These are phyloP conservation scores for Taphrina sp. DNA, from an alignment of 1,139 yeast genomes.

Conservation along the genomic window DNA sequence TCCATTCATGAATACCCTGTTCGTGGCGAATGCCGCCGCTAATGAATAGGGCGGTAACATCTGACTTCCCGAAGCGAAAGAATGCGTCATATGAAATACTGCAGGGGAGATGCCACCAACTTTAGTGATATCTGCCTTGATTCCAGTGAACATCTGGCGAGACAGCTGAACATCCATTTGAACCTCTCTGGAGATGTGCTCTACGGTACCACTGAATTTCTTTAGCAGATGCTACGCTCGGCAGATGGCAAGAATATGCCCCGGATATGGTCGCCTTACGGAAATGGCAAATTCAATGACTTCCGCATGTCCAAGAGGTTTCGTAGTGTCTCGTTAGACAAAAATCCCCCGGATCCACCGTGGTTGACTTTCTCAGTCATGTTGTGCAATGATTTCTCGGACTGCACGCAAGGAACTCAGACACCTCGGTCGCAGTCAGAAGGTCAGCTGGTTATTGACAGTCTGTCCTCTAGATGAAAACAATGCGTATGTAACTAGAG, in stretches of 20 bases:
- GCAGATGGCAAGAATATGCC: neutral
- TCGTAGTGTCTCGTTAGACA: slow-evolving; percentile 3
- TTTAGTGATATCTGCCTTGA: slow-evolving; percentile 94
- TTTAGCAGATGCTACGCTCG: too few relatives aligned
- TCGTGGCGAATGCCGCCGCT: slow-evolving; percentile 85
- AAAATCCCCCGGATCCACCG: neutral
- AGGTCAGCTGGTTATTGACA: too few relatives aligned
- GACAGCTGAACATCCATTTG: slow-evolving; percentile 32
- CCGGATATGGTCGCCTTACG: neutral
- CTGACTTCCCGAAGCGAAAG: slow-evolving; percentile 84
- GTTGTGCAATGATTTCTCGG: too few relatives aligned
- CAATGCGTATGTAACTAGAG: too few relatives aligned
- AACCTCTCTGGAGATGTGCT: slow-evolving; percentile 30
- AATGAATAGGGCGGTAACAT: slow-evolving; percentile 84
- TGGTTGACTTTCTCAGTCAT: neutral
- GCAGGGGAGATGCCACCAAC: slow-evolving; percentile 80
- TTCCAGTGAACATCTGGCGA: slow-evolving; percentile 72
- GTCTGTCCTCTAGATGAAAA: too few relatives aligned
- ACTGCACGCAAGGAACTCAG: too few relatives aligned
- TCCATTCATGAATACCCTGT: slow-evolving; percentile 42
- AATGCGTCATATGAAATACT: slow-evolving; percentile 95
- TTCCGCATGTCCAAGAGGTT: slow-evolving; percentile 16
- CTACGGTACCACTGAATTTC: slow-evolving; percentile 23
- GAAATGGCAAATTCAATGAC: slow-evolving; percentile 26
- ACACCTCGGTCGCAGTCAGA: too few relatives aligned